These are phyloP conservation scores for Russula brevipes DNA, from an alignment of 768 basidiomycete genomes.

Conservation along the genomic window DNA sequence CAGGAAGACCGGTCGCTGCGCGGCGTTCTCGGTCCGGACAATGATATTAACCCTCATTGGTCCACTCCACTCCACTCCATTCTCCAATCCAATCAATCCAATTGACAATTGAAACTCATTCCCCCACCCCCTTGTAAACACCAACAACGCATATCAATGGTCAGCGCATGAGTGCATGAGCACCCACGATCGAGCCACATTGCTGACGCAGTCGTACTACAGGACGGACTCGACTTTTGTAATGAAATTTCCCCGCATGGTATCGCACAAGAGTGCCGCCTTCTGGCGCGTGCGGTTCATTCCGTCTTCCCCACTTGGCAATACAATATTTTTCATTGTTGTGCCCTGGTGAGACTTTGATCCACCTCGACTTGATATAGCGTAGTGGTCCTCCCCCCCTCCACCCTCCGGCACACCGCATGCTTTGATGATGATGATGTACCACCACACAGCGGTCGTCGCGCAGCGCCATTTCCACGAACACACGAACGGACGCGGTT, in stretches of 20 bases:
- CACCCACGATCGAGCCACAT: background rate
- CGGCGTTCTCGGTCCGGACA: conserved; percentile 4
- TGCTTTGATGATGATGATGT: background rate
- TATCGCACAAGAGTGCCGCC: too few relatives aligned
- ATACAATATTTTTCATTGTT: background rate
- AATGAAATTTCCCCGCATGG: background rate
- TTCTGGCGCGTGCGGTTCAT: background rate
- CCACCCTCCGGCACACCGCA: background rate
- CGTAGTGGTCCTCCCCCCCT: background rate
- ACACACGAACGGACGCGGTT: too few relatives aligned
- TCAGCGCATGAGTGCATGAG: background rate
- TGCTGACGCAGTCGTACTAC: background rate
- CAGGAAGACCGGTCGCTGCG: background rate
- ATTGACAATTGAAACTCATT: too few relatives aligned
- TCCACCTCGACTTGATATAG: background rate
- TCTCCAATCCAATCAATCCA: too few relatives aligned
- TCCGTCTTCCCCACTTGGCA: too few relatives aligned
- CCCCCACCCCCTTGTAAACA: too few relatives aligned
- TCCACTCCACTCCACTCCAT: background rate
- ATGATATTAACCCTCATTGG: background rate
- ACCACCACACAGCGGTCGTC: background rate
- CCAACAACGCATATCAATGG: too few relatives aligned
- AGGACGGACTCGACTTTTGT: background rate
- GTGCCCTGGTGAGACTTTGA: background rate
- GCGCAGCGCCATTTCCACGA: too few relatives aligned